These are phyloP conservation scores for Colletotrichum chlorophyti DNA, from an alignment of 2,329 filamentous ascomycete species.

Conservation along the genomic window DNA sequence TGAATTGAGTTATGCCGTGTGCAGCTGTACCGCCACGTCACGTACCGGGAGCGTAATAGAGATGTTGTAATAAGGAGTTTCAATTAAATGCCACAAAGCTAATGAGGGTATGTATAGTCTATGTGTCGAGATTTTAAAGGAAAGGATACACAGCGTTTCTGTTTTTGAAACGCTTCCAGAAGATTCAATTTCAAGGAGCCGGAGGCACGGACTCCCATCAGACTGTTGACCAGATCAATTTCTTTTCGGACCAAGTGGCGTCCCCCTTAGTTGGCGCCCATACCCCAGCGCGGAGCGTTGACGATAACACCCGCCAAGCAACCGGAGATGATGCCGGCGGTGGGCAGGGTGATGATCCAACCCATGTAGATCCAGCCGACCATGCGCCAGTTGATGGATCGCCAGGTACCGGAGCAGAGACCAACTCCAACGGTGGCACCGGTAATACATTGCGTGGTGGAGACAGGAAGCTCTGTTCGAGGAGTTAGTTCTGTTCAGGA, in stretches of 20 bases:
- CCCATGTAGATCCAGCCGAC: slow-evolving; percentile 59
- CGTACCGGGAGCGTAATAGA: too few species aligned
- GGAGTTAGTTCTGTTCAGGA: not conserved
- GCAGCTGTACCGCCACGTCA: too few species aligned
- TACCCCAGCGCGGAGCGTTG: slow-evolving; percentile 59
- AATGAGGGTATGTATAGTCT: slow-evolving; percentile 21
- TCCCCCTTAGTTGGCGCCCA: not conserved
- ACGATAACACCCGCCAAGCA: slow-evolving; percentile 63
- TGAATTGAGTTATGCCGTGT: too few species aligned
- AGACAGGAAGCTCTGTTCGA: slow-evolving; percentile 54
- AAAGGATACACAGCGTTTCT: slow-evolving; percentile 4
- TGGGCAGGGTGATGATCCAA: slow-evolving; percentile 56
- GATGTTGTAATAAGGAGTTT: too few species aligned
- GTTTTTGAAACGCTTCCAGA: slow-evolving; percentile 1
- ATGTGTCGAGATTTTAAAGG: not conserved
- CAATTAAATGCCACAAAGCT: slow-evolving; percentile 7
- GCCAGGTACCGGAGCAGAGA: slow-evolving; percentile 58
- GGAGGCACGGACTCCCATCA: not conserved
- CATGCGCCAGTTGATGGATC: slow-evolving; percentile 64
- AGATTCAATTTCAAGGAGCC: not conserved
- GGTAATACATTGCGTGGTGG: slow-evolving; percentile 65
- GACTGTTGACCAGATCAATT: not conserved
- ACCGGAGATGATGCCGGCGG: slow-evolving; percentile 59
- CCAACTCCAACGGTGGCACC: slow-evolving; percentile 64
- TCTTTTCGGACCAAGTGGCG: not conserved